phyloP scores from a whole-genome alignment of 345 rosid species.

The Euphorbia pulcherrima region DNA sequence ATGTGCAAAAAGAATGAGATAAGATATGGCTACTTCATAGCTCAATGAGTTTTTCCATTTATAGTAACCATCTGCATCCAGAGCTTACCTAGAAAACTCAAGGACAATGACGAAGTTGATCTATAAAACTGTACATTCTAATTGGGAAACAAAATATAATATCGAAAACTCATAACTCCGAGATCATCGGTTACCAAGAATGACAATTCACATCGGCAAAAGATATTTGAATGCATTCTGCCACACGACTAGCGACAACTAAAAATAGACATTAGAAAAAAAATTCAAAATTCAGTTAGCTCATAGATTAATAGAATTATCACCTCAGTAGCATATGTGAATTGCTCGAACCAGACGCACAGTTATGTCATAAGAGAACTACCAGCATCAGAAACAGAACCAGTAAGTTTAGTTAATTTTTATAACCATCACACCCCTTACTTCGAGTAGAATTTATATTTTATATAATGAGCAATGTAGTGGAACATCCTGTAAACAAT shows the following conservation, averaged over 20 bases:
- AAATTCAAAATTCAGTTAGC: constrained; percentile 22
- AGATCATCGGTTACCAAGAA: background rate
- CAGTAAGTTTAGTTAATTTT: constrained; percentile 3
- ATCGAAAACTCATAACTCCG: background rate
- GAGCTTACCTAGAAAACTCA: background rate
- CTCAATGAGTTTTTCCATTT: constrained; percentile 11
- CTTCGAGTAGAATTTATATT: background rate
- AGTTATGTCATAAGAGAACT: constrained; percentile 4
- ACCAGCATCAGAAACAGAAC: constrained; percentile 9
- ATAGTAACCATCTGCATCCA: constrained; percentile 7
- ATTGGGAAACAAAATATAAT: background rate
- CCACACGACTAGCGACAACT: too few species aligned
- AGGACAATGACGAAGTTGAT: background rate
- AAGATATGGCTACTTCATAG: background rate
- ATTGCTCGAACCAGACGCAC: constrained; percentile 27
- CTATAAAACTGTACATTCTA: constrained; percentile 17
- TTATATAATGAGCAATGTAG: background rate
- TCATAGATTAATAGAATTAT: constrained; percentile 26
- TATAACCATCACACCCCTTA: constrained; percentile 1
- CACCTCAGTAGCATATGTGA: constrained; percentile 25
- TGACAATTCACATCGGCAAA: background rate
- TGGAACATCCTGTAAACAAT: background rate
- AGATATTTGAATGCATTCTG: too few species aligned
- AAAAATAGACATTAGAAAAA: background rate
- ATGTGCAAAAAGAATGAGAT: background rate